These are phyloP conservation scores for Ceratocystiopsis sp. DNA, from an alignment of 2,329 filamentous ascomycete genomes.

Conservation along the genomic window DNA sequence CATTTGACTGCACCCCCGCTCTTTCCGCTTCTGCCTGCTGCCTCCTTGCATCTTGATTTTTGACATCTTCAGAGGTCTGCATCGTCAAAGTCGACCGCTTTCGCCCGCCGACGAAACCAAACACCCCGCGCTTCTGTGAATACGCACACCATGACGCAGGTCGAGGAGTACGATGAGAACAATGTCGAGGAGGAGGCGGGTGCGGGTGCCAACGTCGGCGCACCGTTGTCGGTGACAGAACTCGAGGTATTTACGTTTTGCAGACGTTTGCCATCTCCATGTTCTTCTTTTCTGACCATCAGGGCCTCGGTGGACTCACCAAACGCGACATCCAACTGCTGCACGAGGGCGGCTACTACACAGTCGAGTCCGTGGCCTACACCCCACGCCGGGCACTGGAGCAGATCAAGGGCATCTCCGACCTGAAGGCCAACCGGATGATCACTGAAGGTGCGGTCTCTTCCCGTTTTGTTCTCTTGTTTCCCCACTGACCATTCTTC, in stretches of 20 bases:
- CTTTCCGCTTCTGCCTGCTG: too few species aligned
- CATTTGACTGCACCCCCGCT: too few species aligned
- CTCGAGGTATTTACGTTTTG: constrained; percentile 50
- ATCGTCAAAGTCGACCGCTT: not conserved
- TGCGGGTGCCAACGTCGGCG: constrained; percentile 64
- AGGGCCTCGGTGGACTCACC: constrained; percentile 83
- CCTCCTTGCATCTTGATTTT: not conserved
- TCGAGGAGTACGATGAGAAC: constrained; percentile 51
- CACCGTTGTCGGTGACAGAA: constrained; percentile 74
- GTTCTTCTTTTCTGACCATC: not conserved
- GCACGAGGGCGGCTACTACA: constrained; percentile 83
- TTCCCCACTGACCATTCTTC: not conserved
- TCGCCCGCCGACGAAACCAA: not conserved
- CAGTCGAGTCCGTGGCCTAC: constrained; percentile 90
- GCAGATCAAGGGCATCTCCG: constrained; percentile 94
- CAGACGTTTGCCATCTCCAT: not conserved
- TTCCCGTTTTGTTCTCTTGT: not conserved
- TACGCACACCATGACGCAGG: constrained; percentile 23
- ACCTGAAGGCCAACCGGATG: constrained; percentile 88
- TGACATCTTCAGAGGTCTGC: not conserved
- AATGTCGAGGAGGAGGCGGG: constrained; percentile 47
- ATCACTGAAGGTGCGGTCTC: constrained; percentile 61
- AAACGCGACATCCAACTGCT: constrained; percentile 89
- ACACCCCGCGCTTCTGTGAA: not conserved
- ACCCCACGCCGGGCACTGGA: constrained; percentile 70